These are phyloP conservation scores for Trichoderma brevicompactum DNA, from an alignment of 2,329 filamentous ascomycete genomes.

Conservation along the genomic window DNA sequence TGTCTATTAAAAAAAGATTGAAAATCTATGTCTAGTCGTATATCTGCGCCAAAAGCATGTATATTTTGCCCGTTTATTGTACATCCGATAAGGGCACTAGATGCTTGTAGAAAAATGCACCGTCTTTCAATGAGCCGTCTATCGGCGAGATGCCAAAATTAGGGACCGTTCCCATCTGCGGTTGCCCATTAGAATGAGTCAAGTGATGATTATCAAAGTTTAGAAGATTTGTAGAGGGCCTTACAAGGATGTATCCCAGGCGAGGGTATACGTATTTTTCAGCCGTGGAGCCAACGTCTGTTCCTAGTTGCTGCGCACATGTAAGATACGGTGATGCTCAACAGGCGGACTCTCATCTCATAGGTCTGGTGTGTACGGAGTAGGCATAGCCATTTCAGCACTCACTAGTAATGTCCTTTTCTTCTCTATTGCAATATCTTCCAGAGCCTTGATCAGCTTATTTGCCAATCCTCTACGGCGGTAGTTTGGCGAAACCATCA, in stretches of 20 bases:
- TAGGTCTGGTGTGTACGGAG: no score
- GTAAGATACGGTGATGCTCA: not conserved
- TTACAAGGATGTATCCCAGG: constrained; percentile 27
- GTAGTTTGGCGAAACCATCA: constrained; percentile 29
- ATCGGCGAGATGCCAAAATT: constrained; percentile 29
- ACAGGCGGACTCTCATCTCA: not conserved
- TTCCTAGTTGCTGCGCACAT: constrained; percentile 20
- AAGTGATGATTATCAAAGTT: not conserved
- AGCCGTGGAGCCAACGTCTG: constrained; percentile 26
- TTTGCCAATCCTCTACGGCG: constrained; percentile 22
- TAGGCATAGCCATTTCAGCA: not conserved
- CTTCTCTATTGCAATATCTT: constrained; percentile 25
- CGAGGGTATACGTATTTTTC: constrained; percentile 28
- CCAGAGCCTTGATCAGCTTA: constrained; percentile 16
- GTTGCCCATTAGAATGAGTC: not conserved
- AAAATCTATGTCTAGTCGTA: not conserved
- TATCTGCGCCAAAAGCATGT: not conserved
- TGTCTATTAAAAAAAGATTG: rapidly evolving
- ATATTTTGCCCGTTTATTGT: not conserved
- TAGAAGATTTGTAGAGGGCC: no score
- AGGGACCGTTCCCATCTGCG: constrained; percentile 24
- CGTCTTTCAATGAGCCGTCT: constrained; percentile 25
- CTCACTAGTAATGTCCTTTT: constrained; percentile 28
- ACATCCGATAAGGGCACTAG: not conserved
- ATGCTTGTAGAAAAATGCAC: constrained; percentile 27